phyloP scores from a whole-genome alignment of 768 basidiomycete species.

The Serendipita sp. region DNA sequence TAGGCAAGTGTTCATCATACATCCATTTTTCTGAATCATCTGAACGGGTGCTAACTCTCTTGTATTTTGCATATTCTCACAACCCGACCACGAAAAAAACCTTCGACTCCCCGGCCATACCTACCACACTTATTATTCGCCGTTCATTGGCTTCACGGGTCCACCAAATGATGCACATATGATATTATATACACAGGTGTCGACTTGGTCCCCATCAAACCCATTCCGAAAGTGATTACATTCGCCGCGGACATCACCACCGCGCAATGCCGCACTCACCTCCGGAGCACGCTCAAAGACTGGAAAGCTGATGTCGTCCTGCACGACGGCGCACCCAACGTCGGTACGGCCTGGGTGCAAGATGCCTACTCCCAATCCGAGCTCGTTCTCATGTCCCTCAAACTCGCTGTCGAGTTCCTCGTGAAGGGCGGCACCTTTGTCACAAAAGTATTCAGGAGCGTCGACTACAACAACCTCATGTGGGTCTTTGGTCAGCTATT shows the following conservation, averaged over 20 bases:
- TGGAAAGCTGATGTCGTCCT: constrained; percentile 99
- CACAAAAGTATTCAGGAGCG: constrained; percentile 96
- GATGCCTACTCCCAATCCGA: constrained; percentile 97
- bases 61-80: no score
- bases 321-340: constrained; percentile 98
- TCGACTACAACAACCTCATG: constrained; percentile 94
- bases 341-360: constrained; percentile 98
- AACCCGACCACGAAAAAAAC: no score
- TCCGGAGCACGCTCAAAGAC: constrained; percentile 82
- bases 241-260: constrained; percentile 94
- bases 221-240: constrained; percentile 82
- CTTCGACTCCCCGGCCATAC: no score
- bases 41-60: no score
- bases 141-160: background rate
- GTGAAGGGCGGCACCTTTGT: constrained; percentile 88
- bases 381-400: constrained; percentile 86
- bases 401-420: constrained; percentile 90
- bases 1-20: constrained; percentile 42
- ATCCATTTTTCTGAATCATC: no score
- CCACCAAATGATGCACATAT: no score
- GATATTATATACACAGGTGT: constrained; percentile 43
- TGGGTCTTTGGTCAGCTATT: constrained; percentile 99
- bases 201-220: constrained; percentile 90
- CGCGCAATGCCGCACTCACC: constrained; percentile 68
- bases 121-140: background rate